These are phyloP conservation scores for Sordariomycetes sp. DNA, from an alignment of 2,329 filamentous ascomycete species.

Conservation along the genomic window DNA sequence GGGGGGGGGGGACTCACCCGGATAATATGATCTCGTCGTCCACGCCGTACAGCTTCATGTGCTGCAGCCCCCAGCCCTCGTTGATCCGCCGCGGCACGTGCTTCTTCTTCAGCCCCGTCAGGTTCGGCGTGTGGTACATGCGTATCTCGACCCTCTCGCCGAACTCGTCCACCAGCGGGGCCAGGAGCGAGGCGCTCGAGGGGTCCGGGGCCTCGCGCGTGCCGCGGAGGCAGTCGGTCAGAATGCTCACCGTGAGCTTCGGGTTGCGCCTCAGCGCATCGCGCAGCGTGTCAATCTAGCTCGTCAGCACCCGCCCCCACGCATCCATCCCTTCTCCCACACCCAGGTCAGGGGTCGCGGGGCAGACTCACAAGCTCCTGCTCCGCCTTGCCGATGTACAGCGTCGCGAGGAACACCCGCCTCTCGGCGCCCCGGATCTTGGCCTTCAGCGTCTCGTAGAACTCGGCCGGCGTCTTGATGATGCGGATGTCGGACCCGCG, in stretches of 20 bases:
- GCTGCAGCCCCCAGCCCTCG: conserved; percentile 95
- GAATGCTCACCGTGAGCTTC: conserved; percentile 69
- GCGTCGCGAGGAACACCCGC: conserved; percentile 84
- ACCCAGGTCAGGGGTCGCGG: no score
- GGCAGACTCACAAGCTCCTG: conserved; percentile 61
- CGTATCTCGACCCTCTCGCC: conserved; percentile 79
- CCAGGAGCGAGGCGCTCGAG: conserved; percentile 81
- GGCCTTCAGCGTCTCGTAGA: conserved; percentile 82
- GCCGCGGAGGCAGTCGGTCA: conserved; percentile 84
- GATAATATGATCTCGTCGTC: conserved; percentile 95
- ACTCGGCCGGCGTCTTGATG: conserved; percentile 70
- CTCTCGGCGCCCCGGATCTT: conserved; percentile 73
- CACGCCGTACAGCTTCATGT: conserved; percentile 97
- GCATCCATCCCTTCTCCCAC: background rate
- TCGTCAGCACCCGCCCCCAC: background rate
- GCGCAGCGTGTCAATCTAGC: conserved; percentile 62
- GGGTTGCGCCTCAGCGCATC: conserved; percentile 66
- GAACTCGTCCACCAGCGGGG: conserved; percentile 74
- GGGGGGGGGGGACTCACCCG: conserved; percentile 40
- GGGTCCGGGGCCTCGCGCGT: conserved; percentile 80
- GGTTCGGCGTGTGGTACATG: conserved; percentile 96
- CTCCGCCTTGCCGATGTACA: conserved; percentile 94
- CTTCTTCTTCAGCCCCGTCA: conserved; percentile 77
- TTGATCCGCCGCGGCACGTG: conserved; percentile 84
- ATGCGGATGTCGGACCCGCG: conserved; percentile 71